Evolutionary conservation across 148 eudicot species (phyloP).

Genomic region (Bassia scoparia): DNA sequence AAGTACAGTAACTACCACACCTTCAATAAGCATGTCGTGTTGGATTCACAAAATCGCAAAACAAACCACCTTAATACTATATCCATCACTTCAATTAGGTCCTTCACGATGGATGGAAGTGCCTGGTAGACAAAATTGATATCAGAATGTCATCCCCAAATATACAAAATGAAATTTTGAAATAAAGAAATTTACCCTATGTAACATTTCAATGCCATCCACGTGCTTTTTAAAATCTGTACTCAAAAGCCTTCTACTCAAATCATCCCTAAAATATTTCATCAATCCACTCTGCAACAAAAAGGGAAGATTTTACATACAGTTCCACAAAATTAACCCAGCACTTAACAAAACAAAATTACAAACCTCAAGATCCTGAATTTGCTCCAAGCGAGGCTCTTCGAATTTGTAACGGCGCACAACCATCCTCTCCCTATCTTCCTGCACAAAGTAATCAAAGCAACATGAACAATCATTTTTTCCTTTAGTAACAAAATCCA

Average conservation of each 20-base stretch:
- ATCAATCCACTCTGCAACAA: conserved; percentile 62
- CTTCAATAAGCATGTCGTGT: conserved; percentile 91
- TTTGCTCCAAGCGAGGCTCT: conserved; percentile 90
- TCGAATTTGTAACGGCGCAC: conserved; percentile 93
- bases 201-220: conserved; percentile 96
- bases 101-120: conserved; percentile 72
- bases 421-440: conserved; percentile 86
- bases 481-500: background rate
- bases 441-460: conserved; percentile 46
- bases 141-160: conserved; percentile 13
- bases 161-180: conserved; percentile 12
- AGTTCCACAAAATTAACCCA: background rate
- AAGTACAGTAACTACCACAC: conserved; percentile 30
- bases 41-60: conserved; percentile 84
- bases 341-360: background rate
- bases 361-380: conserved; percentile 96
- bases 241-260: conserved; percentile 79
- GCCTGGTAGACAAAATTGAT: conserved; percentile 43
- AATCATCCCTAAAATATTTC: conserved; percentile 88
- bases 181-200: conserved; percentile 47
- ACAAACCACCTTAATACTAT: conserved; percentile 92
- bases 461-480: conserved; percentile 6
- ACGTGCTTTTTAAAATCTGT: conserved; percentile 94
- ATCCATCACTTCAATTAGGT: conserved; percentile 80
- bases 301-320: background rate